These are phyloP conservation scores for Coelastrella sp. DNA, from an alignment of 139 green algal species.

Conservation along the genomic window DNA sequence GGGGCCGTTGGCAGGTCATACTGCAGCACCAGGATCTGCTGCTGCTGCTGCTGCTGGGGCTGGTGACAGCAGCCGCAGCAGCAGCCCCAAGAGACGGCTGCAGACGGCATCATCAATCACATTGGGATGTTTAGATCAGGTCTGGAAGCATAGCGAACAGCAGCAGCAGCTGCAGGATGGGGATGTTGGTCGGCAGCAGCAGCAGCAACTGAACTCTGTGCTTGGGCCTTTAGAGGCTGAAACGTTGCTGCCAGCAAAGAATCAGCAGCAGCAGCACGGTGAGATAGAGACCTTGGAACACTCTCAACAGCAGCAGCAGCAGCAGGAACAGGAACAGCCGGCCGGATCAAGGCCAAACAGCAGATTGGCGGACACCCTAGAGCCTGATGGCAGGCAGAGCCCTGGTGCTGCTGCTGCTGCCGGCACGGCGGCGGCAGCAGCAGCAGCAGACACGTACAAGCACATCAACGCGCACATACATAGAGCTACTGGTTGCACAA, in stretches of 20 bases:
- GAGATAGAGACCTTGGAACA: too few species aligned
- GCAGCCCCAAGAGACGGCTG: not conserved
- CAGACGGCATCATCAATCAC: not conserved
- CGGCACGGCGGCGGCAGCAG: too few species aligned
- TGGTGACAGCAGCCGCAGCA: not conserved
- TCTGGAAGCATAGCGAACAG: not conserved
- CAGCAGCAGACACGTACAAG: too few species aligned
- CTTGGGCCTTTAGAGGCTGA: too few species aligned
- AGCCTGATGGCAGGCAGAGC: too few species aligned
- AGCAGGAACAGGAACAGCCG: not conserved
- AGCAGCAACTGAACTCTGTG: not conserved
- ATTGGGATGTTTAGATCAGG: not conserved
- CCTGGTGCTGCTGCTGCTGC: too few species aligned
- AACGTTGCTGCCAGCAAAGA: too few species aligned
- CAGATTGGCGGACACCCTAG: not conserved
- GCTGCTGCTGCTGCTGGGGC: not conserved
- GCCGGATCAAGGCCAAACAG: not conserved
- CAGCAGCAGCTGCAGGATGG: too few species aligned
- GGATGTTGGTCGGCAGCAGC: not conserved
- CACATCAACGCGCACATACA: not conserved
- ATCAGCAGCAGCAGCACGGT: too few species aligned
- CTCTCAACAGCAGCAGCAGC: conserved; percentile 22
- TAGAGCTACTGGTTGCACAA: too few species aligned
- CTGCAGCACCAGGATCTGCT: not conserved
- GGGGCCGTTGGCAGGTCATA: too few species aligned